Evolutionary conservation across 305 asterid species (phyloP).

Genomic region (Lippia alba): DNA sequence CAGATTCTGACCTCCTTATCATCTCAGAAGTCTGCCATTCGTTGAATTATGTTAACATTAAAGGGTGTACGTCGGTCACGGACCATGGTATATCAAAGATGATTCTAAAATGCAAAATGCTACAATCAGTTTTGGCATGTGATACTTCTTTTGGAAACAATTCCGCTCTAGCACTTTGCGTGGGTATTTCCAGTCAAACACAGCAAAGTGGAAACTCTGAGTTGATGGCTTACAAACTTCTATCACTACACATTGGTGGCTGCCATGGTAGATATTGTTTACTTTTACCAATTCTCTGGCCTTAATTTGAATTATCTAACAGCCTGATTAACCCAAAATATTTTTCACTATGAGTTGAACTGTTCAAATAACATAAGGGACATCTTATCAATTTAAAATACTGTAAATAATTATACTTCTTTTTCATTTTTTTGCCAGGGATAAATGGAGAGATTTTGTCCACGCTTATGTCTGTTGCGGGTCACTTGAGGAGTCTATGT

Average conservation of each 20-base stretch:
- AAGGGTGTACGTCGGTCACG: conserved; percentile 75
- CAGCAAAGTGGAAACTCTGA: conserved; percentile 38
- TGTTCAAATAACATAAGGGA: background rate
- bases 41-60: conserved; percentile 67
- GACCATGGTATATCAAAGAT: conserved; percentile 75
- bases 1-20: conserved; percentile 70
- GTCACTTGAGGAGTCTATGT: conserved; percentile 64
- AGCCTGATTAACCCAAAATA: background rate
- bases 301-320: conserved; percentile 15
- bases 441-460: conserved; percentile 50
- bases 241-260: conserved; percentile 72
- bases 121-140: conserved; percentile 72
- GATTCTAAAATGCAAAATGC: conserved; percentile 61
- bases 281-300: conserved; percentile 13
- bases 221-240: conserved; percentile 56
- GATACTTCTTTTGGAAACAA: conserved; percentile 71
- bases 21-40: conserved; percentile 65
- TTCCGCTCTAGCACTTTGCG: conserved; percentile 68
- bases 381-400: conserved; percentile 12
- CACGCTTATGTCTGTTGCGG: conserved; percentile 64
- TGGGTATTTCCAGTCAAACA: conserved; percentile 38
- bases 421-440: conserved; percentile 52
- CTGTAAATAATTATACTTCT: conserved; percentile 4
- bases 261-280: conserved; percentile 63
- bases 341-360: conserved; percentile 6